Evolutionary conservation across 495 filamentous ascomycete genomes (phyloP), one percentile per base, ranked within the genome.

Genomic region (Xylaria grammica): DNA sequence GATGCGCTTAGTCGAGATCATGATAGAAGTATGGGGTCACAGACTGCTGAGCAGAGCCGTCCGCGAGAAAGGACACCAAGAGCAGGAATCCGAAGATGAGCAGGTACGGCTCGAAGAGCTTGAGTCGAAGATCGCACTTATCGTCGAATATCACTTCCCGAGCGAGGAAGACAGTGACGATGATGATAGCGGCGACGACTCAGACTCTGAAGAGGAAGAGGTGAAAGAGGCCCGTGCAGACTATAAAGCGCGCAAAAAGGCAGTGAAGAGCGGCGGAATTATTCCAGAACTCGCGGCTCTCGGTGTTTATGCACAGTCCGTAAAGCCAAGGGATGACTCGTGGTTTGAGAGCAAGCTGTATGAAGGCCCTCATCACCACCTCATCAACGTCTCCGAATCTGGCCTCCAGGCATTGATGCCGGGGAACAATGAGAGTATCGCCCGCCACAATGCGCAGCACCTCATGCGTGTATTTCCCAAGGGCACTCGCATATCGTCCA

Each of bases 381-480:
- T 86, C 44, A 84, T 86, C 77, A 86, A 86, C 66, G 76, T 86
- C 0, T 85, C 82, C 7, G 84, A 86, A 64, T 72, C 74, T 0
- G 82, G 83, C 0, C 67, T 86, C 4, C 71, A 74, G 8, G 57
- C 72, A 17, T 73, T 80, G 24, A 64, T 84, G 56, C 71, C 74
- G 0, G 60, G 55, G 0, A 49, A 77, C 45, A 75, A 65, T 13
- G 68, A 69, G 15, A 71, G 71, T n/a, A 84, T 86, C 44, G 70
- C 79, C 2, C 65, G 66, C 0, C 83, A 86, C 72, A 86, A 86
- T 62, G 69, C 82, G 3, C 62, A 69, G 15, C 81, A 85, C 48
- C 74, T 85, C 1, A 85, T 85, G 82, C 80, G 83, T 13, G 83
- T 85, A 0, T 86, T 75, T 64, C 84, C 84, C 45, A 86, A 86